These are phyloP conservation scores for Cladorrhinum samala DNA, from an alignment of 495 filamentous ascomycete species.

Conservation along the genomic window DNA sequence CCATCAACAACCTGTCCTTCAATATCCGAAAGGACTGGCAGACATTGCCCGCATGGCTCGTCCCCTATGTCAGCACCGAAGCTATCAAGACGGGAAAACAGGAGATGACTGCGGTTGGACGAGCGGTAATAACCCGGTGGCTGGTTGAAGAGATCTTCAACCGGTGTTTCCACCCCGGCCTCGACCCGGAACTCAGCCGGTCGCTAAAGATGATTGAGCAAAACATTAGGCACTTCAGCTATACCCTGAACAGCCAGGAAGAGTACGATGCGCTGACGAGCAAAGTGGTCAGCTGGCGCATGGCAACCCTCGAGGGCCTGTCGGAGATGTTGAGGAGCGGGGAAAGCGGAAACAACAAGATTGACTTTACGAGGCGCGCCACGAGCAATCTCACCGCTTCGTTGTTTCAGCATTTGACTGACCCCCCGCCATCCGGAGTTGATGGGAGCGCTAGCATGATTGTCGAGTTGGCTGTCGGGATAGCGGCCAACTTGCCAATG, in stretches of 20 bases:
- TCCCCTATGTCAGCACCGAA: conserved; percentile 71
- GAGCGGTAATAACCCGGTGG: conserved; percentile 84
- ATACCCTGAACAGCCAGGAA: conserved; percentile 66
- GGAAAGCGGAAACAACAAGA: conserved; percentile 56
- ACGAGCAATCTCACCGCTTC: conserved; percentile 64
- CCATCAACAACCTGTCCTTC: conserved; percentile 91
- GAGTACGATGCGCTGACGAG: conserved; percentile 82
- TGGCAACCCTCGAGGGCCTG: conserved; percentile 90
- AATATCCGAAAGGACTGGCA: conserved; percentile 92
- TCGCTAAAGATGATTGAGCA: conserved; percentile 83
- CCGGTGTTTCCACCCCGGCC: conserved; percentile 80
- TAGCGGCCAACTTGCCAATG: conserved; percentile 78
- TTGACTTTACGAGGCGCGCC: conserved; percentile 59
- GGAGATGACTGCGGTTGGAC: conserved; percentile 95
- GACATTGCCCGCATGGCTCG: conserved; percentile 70
- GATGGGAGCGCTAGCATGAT: conserved; percentile 83
- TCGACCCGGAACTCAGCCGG: conserved; percentile 67
- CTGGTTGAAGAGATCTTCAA: conserved; percentile 88
- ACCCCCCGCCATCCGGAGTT: conserved; percentile 69
- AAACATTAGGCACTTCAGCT: conserved; percentile 72
- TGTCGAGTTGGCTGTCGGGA: conserved; percentile 82
- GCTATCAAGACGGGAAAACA: conserved; percentile 76
- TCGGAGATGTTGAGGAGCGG: conserved; percentile 60
- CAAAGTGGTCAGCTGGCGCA: conserved; percentile 88
- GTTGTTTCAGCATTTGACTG: conserved; percentile 64